Evolutionary conservation across 2,329 filamentous ascomycete genomes (phyloP).

Genomic region (Cadophora malorum): DNA sequence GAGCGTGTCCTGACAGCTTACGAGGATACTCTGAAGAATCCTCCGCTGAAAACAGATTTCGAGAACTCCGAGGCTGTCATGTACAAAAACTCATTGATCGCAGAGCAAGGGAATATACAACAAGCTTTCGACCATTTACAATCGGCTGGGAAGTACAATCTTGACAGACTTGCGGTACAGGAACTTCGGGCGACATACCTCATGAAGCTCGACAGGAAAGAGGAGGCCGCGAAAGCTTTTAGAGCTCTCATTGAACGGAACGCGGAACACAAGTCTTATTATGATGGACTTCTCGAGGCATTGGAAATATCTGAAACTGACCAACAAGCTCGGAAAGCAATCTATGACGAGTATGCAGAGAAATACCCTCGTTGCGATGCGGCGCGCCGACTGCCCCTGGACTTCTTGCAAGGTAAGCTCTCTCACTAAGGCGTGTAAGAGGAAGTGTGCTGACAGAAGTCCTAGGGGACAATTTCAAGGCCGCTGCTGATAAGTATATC

Average conservation of each 20-base stretch:
- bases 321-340: constrained; percentile 66
- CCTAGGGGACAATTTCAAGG: constrained; percentile 77
- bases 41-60: constrained; percentile 78
- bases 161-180: constrained; percentile 85
- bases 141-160: constrained; percentile 73
- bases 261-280: constrained; percentile 85
- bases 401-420: constrained; percentile 76
- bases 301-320: constrained; percentile 69
- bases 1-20: constrained; percentile 92
- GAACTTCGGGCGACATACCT: constrained; percentile 88
- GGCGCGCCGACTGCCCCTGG: constrained; percentile 82
- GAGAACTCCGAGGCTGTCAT: constrained; percentile 93
- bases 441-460: constrained; percentile 30
- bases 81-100: constrained; percentile 96
- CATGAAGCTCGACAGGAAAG: constrained; percentile 74
- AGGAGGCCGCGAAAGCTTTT: constrained; percentile 84
- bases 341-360: constrained; percentile 83
- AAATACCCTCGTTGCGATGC: constrained; percentile 87
- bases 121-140: constrained; percentile 88
- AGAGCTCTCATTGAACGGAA: constrained; percentile 84
- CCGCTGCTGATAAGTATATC: constrained; percentile 80
- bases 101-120: constrained; percentile 83
- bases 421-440: no score
- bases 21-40: constrained; percentile 87
- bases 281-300: constrained; percentile 74